phyloP scores from a whole-genome alignment of 768 basidiomycete genomes.

The Serendipita indica region DNA sequence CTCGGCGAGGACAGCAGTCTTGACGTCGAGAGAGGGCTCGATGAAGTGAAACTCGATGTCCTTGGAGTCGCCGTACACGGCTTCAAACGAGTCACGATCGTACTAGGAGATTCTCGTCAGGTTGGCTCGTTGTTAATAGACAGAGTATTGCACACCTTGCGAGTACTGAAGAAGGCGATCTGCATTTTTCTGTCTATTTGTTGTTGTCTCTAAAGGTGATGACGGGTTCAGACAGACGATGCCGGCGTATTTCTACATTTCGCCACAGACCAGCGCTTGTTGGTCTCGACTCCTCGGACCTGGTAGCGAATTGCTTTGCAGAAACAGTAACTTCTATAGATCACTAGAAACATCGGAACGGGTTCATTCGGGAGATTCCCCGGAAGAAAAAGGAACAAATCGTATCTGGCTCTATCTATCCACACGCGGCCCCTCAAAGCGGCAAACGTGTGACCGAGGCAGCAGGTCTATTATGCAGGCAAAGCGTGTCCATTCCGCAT shows the following conservation, averaged over 20 bases:
- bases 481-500: no score
- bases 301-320: no score
- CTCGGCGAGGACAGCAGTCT: slow-evolving; percentile 11
- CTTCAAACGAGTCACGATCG: slow-evolving; percentile 13
- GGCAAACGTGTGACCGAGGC: no score
- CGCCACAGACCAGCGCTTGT: not conserved
- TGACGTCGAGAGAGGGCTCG: slow-evolving; percentile 9
- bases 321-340: no score
- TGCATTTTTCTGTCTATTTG: slow-evolving; percentile 13
- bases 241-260: no score
- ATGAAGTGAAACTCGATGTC: slow-evolving; percentile 13
- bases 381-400: not conserved
- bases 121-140: not conserved
- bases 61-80: not conserved
- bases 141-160: slow-evolving; percentile 11
- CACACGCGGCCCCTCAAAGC: no score
- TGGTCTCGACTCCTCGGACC: not conserved
- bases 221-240: no score
- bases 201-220: no score
- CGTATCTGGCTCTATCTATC: not conserved
- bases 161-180: slow-evolving; percentile 16
- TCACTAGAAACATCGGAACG: no score
- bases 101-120: slow-evolving; percentile 10
- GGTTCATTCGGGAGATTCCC: no score
- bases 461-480: no score